phyloP scores from a whole-genome alignment of 345 rosid genomes.

The Ceriops decandra region DNA sequence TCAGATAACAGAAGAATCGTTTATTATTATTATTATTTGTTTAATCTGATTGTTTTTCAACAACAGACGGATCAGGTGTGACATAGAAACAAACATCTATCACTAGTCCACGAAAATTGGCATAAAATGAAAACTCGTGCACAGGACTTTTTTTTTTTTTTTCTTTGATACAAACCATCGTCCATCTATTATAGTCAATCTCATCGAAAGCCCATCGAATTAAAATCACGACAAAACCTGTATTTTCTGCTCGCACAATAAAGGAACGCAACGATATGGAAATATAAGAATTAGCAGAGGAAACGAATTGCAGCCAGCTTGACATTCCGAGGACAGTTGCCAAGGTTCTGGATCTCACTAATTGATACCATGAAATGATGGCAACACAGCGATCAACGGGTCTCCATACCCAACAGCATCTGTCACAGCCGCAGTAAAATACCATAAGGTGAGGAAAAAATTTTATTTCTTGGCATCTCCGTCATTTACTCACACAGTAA shows the following conservation, averaged over 20 bases:
- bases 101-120: neutral
- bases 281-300: neutral
- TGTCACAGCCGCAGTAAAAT: slow-evolving; percentile 24
- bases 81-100: neutral
- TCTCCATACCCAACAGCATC: slow-evolving; percentile 85
- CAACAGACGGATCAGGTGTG: too few species aligned
- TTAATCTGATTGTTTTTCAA: too few species aligned
- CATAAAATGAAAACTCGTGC: neutral
- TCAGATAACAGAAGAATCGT: too few species aligned
- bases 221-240: neutral
- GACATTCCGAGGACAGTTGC: neutral
- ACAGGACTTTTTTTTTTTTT: neutral
- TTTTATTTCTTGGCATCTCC: too few species aligned
- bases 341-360: slow-evolving; percentile 17
- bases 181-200: neutral
- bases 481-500: too few species aligned
- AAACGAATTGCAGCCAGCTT: neutral
- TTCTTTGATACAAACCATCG: neutral
- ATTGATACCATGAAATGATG: slow-evolving; percentile 63
- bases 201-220: neutral
- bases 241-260: slow-evolving; percentile 9
- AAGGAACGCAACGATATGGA: neutral
- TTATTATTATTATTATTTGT: too few species aligned
- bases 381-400: slow-evolving; percentile 80
- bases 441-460: too few species aligned